These are phyloP conservation scores for Malus hybrid DNA, from an alignment of 331 rosid genomes.

Conservation along the genomic window DNA sequence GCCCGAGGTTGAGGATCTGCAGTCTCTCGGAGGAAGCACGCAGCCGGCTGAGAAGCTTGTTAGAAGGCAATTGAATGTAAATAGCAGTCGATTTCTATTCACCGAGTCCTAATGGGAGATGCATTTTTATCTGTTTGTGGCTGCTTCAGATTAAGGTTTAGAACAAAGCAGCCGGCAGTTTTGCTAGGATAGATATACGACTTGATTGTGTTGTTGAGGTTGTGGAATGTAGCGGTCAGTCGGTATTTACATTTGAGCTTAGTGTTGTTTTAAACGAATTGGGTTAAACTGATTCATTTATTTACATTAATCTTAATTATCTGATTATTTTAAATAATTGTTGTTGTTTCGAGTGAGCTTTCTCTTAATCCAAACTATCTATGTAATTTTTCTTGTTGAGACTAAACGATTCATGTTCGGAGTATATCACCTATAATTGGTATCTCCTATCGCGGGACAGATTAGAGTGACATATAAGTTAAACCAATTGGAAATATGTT, in stretches of 20 bases:
- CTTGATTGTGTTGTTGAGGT: constrained; percentile 5
- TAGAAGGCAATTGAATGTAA: constrained; percentile 48
- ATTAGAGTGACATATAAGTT: too few relatives aligned
- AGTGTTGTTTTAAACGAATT: not conserved
- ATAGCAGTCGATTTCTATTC: constrained; percentile 10
- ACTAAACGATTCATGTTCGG: too few relatives aligned
- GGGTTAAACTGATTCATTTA: not conserved
- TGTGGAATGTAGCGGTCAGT: constrained; percentile 2
- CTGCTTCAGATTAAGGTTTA: constrained; percentile 42
- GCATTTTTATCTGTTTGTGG: constrained; percentile 38
- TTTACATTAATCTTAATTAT: not conserved
- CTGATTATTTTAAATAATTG: not conserved
- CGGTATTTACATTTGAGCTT: not conserved
- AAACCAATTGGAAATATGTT: too few relatives aligned
- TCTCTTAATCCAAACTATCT: not conserved
- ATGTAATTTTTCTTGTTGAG: too few relatives aligned
- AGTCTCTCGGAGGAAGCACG: constrained; percentile 54
- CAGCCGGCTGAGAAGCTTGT: constrained; percentile 46
- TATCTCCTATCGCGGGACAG: too few relatives aligned
- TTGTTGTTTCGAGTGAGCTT: not conserved
- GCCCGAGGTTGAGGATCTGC: constrained; percentile 49
- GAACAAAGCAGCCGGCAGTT: constrained; percentile 53
- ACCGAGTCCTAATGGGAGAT: constrained; percentile 8
- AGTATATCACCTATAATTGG: not conserved
- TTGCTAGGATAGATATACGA: constrained; percentile 35